These are phyloP conservation scores for Acanthamoeba culbertsoni DNA, from an alignment of 208 protist genomes.

Conservation along the genomic window DNA sequence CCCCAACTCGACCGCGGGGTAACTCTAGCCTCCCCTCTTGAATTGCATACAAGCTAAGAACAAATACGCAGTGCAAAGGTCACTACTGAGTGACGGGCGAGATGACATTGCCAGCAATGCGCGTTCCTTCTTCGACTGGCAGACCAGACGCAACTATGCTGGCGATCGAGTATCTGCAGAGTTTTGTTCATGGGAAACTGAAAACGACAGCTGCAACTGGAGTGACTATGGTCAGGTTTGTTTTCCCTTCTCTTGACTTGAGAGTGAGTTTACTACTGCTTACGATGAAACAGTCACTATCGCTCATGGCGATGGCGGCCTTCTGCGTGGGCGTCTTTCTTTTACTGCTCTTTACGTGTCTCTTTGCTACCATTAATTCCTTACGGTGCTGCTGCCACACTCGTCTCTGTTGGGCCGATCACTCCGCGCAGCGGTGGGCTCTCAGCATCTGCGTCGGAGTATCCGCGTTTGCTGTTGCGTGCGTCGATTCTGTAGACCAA, in stretches of 20 bases:
- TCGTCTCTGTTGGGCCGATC: neutral
- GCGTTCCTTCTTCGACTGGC: neutral
- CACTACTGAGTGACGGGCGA: neutral
- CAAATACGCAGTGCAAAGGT: neutral
- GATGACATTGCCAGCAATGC: neutral
- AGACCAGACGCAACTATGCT: neutral
- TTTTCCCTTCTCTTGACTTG: neutral
- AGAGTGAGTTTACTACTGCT: neutral
- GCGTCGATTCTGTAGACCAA: too few relatives aligned
- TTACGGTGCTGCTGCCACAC: neutral
- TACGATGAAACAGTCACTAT: neutral
- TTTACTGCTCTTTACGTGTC: neutral
- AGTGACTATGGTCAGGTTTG: neutral
- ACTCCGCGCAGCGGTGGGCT: too few relatives aligned
- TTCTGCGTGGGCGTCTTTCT: neutral
- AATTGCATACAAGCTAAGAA: neutral
- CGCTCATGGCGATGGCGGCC: neutral
- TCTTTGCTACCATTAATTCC: neutral
- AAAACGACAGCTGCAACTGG: neutral
- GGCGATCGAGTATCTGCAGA: neutral
- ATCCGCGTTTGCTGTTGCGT: neutral
- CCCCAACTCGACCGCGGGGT: neutral
- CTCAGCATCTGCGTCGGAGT: too few relatives aligned
- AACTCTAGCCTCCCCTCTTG: neutral
- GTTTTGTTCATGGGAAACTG: neutral